Evolutionary conservation across 352 stramenopile species (phyloP).

Genomic region (Globisporangium lucens): DNA sequence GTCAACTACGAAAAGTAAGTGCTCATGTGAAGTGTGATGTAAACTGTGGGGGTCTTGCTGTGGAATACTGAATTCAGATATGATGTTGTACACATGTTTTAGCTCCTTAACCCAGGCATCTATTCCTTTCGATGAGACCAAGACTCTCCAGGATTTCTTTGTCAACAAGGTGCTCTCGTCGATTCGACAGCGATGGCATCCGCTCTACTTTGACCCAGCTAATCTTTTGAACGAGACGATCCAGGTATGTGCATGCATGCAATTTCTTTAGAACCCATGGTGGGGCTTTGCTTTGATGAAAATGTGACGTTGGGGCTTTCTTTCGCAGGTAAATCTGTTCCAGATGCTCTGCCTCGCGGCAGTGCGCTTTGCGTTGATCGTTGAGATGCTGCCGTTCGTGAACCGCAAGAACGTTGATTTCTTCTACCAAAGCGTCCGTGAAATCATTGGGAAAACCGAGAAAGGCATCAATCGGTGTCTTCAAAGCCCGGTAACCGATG

Average conservation of each 20-base stretch:
- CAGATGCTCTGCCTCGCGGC: slow-evolving; percentile 51
- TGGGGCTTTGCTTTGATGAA: neutral
- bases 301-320: neutral
- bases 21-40: neutral
- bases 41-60: slow-evolving; percentile 17
- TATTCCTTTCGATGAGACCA: slow-evolving; percentile 60
- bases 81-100: slow-evolving; percentile 6
- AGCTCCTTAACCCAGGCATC: slow-evolving; percentile 36
- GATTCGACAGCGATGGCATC: slow-evolving; percentile 66
- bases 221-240: slow-evolving; percentile 41
- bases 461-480: slow-evolving; percentile 44
- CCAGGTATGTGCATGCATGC: slow-evolving; percentile 19
- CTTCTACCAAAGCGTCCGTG: slow-evolving; percentile 29
- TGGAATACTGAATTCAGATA: neutral
- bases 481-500: neutral
- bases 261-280: neutral
- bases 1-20: slow-evolving; percentile 80
- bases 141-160: slow-evolving; percentile 45
- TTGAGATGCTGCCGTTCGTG: slow-evolving; percentile 55
- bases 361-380: slow-evolving; percentile 46
- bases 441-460: slow-evolving; percentile 45
- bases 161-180: slow-evolving; percentile 63
- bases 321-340: slow-evolving; percentile 48
- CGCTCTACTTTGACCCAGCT: slow-evolving; percentile 53
- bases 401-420: slow-evolving; percentile 35